A percentile compares a stretch with the other conserved stretches of the same genome.
Evolutionary conservation across 2,329 filamentous ascomycete species (phyloP).

Genomic region (Exophiala phaeomuriformis): DNA sequence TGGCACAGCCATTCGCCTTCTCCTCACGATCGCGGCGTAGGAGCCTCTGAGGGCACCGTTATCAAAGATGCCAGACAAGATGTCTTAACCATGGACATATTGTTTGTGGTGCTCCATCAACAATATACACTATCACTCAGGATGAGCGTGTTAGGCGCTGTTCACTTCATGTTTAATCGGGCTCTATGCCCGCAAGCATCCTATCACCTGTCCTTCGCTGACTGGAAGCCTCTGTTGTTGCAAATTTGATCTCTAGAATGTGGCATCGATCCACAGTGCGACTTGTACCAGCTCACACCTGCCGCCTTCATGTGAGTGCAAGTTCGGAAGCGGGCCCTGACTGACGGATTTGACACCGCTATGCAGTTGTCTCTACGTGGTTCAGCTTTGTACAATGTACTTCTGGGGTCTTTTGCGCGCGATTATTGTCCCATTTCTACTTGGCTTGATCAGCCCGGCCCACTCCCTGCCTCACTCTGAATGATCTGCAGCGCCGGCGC

Average conservation of each 20-base stretch:
- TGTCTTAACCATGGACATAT: no score
- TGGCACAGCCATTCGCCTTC: no score
- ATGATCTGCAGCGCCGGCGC: not conserved
- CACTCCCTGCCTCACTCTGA: not conserved
- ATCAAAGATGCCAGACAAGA: no score
- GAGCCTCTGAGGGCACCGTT: no score
- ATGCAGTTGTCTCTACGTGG: not conserved
- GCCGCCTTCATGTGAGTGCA: not conserved
- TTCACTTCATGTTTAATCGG: no score
- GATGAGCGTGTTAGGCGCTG: no score
- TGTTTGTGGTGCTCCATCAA: no score
- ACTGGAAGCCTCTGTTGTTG: not conserved
- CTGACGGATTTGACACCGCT: not conserved
- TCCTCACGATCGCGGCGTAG: no score
- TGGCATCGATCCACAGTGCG: not conserved
- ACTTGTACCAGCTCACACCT: not conserved
- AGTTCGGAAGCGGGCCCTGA: not conserved
- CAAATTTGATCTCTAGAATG: not conserved
- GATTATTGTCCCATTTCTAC: not conserved
- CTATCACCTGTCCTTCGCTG: no score
- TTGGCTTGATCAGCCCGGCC: not conserved
- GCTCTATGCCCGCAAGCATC: no score
- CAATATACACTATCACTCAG: no score
- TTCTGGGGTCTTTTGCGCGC: no score
- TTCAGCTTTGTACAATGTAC: not conserved